These are phyloP conservation scores for Cladosporium oxysporum DNA, from an alignment of 2,329 filamentous ascomycete genomes.

Conservation along the genomic window DNA sequence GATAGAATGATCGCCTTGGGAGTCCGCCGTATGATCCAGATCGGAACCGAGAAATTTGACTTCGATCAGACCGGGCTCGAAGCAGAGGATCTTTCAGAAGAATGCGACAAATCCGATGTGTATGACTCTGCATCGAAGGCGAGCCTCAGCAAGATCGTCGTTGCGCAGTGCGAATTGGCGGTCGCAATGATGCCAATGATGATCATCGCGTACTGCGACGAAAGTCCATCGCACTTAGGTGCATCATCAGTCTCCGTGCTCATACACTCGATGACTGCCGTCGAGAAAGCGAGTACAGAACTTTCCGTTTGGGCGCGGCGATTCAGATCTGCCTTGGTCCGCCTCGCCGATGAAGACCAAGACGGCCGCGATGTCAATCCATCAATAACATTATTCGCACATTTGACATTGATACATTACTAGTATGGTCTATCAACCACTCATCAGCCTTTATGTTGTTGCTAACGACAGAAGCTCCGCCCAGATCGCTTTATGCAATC, in stretches of 20 bases:
- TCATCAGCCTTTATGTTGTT: background rate
- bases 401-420: background rate
- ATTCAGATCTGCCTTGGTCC: background rate
- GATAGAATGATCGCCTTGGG: background rate
- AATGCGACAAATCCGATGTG: background rate
- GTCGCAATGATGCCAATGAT: background rate
- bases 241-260: background rate
- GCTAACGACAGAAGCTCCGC: background rate
- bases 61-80: background rate
- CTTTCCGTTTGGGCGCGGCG: constrained; percentile 2
- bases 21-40: background rate
- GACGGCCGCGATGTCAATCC: background rate
- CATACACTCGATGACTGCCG: background rate
- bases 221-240: background rate
- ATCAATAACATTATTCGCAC: background rate
- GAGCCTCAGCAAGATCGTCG: background rate
- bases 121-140: background rate
- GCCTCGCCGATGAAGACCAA: background rate
- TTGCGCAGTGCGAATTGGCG: background rate
- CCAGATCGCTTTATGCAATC: background rate
- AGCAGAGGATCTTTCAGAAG: background rate
- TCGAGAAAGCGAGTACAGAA: background rate
- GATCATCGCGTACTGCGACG: background rate
- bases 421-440: background rate
- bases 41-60: background rate